Percentiles rank a stretch among this genome's conserved stretches.
Conservation (phyloP, 1,139 yeast species). For the Geotrichum europaeum region DNA sequence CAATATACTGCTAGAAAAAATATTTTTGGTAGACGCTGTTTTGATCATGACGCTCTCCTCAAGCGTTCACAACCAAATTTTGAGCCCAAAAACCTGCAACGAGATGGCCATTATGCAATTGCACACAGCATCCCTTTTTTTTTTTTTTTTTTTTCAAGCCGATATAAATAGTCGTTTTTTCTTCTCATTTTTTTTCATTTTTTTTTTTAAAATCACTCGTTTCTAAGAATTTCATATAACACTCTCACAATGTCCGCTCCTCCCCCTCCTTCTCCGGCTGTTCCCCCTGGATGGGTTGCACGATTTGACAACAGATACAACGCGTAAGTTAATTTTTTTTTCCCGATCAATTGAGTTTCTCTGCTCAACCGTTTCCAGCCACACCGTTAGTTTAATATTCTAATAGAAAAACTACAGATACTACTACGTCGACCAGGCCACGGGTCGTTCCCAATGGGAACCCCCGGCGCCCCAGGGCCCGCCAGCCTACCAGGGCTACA, state of each 20-base stretch:
- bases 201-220: not conserved
- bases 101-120: not conserved
- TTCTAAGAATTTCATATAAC: not conserved
- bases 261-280: conserved; percentile 41
- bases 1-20: not conserved
- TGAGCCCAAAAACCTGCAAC: not conserved
- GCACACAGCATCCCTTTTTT: not conserved
- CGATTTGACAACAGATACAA: conserved; percentile 76
- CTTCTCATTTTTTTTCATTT: not conserved
- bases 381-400: conserved; percentile 7
- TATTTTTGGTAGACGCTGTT: not conserved
- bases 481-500: conserved; percentile 24
- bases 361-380: conserved; percentile 40
- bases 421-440: conserved; percentile 59
- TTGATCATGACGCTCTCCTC: not conserved
- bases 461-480: conserved; percentile 36
- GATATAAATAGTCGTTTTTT: not conserved
- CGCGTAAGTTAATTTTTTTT: conserved; percentile 33
- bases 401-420: conserved; percentile 13
- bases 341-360: not conserved
- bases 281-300: conserved; percentile 83
- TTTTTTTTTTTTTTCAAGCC: not conserved
- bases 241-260: not conserved
- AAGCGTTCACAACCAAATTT: not conserved
- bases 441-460: conserved; percentile 90